A percentile compares a stretch with the other conserved stretches of the same genome.
These are phyloP conservation scores for Exophiala mesophila DNA, from an alignment of 2,329 filamentous ascomycete species.

Conservation along the genomic window DNA sequence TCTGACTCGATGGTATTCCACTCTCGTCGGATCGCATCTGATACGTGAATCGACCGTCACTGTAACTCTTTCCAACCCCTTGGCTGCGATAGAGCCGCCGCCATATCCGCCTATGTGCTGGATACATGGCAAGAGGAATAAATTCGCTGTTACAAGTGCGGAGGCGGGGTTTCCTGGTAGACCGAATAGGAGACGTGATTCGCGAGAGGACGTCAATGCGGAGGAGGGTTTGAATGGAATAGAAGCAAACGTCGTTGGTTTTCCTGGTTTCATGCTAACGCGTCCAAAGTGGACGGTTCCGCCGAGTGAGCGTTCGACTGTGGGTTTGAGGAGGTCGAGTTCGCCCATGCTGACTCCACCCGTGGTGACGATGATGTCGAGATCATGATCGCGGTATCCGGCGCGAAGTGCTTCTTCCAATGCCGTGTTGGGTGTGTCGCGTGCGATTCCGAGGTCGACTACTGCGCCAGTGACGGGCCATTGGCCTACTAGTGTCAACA, in stretches of 20 bases:
- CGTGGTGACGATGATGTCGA: conserved; percentile 82
- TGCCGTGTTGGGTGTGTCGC: conserved; percentile 52
- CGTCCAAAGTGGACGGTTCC: conserved; percentile 95
- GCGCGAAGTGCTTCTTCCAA: conserved; percentile 73
- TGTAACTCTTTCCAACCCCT: conserved; percentile 65
- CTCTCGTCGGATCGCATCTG: conserved; percentile 65
- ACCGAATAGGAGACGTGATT: conserved; percentile 70
- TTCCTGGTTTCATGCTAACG: conserved; percentile 96
- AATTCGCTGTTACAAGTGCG: conserved; percentile 85
- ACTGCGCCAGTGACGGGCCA: conserved; percentile 64
- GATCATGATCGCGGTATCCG: conserved; percentile 56
- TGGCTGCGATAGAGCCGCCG: too few species aligned
- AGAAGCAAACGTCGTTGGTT: conserved; percentile 94
- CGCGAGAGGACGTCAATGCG: conserved; percentile 37
- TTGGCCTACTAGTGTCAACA: conserved; percentile 69
- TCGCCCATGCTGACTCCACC: conserved; percentile 98
- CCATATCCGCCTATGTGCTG: conserved; percentile 68
- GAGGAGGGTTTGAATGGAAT: conserved; percentile 56
- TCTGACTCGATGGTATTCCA: conserved; percentile 85
- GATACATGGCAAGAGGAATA: conserved; percentile 85
- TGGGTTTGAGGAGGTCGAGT: conserved; percentile 91
- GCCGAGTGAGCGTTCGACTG: conserved; percentile 81
- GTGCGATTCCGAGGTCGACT: conserved; percentile 78
- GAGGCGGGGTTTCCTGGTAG: conserved; percentile 92
- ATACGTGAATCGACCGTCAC: conserved; percentile 71